Conservation (phyloP, 805 yeast species). For the Nakazawaea sp. region DNA sequence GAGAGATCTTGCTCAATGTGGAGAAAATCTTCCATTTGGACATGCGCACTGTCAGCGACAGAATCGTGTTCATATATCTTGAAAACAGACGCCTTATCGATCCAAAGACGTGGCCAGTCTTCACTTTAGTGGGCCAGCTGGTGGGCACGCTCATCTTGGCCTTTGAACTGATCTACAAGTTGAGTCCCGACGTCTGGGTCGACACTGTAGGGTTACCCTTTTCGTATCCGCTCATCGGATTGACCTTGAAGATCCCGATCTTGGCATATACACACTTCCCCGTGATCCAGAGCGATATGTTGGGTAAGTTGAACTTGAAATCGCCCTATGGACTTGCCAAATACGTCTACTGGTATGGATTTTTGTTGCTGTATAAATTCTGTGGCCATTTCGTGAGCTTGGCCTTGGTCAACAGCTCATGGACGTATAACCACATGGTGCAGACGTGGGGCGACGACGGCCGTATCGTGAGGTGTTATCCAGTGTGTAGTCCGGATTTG, state of each 20-base stretch:
- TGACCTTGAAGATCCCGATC: constrained; percentile 63
- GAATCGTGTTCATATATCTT: constrained; percentile 60
- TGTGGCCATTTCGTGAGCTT: constrained; percentile 63
- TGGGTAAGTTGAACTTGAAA: constrained; percentile 42
- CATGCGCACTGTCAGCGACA: constrained; percentile 29
- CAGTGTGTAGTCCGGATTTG: constrained; percentile 80
- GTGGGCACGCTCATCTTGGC: constrained; percentile 68
- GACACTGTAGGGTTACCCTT: constrained; percentile 96
- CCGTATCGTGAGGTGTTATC: constrained; percentile 54
- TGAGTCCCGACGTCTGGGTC: constrained; percentile 84
- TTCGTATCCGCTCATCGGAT: constrained; percentile 58
- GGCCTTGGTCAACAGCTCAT: constrained; percentile 76
- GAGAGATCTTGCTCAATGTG: constrained; percentile 45
- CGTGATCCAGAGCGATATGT: constrained; percentile 82
- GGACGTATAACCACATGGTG: constrained; percentile 80
- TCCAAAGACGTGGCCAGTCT: constrained; percentile 63
- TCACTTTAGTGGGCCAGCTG: constrained; percentile 85
- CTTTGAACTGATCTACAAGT: constrained; percentile 58
- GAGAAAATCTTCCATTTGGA: constrained; percentile 47
- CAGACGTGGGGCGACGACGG: constrained; percentile 51
- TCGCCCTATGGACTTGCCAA: constrained; percentile 27
- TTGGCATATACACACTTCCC: constrained; percentile 94
- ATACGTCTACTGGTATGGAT: constrained; percentile 62
- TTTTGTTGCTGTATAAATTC: constrained; percentile 57
- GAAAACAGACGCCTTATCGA: constrained; percentile 55